These are phyloP conservation scores for Ophiostoma ips DNA, from an alignment of 2,329 filamentous ascomycete species.

Conservation along the genomic window DNA sequence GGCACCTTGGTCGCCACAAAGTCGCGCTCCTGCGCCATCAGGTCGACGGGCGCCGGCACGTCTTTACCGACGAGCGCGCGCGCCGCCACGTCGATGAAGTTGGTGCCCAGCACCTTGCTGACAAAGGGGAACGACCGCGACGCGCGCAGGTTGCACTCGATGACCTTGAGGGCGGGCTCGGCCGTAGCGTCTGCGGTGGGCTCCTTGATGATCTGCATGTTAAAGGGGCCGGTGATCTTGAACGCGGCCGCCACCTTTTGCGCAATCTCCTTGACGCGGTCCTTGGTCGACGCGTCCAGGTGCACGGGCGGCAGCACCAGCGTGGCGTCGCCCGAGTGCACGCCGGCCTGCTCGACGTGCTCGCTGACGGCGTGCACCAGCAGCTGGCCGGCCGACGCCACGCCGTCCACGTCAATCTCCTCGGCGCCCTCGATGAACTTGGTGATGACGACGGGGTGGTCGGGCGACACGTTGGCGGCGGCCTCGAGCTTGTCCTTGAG, in stretches of 20 bases:
- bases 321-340: slow-evolving; percentile 95
- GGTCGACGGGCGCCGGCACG: slow-evolving; percentile 71
- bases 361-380: slow-evolving; percentile 87
- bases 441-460: slow-evolving; percentile 95
- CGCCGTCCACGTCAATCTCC: slow-evolving; percentile 93
- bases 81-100: slow-evolving; percentile 91
- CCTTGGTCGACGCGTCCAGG: slow-evolving; percentile 64
- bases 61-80: slow-evolving; percentile 71
- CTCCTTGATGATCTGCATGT: no score
- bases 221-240: slow-evolving; percentile 69
- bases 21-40: slow-evolving; percentile 79
- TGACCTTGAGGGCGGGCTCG: no score
- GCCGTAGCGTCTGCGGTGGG: no score
- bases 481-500: slow-evolving; percentile 91
- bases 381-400: slow-evolving; percentile 73
- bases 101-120: slow-evolving; percentile 94
- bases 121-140: slow-evolving; percentile 99
- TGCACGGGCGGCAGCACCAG: slow-evolving; percentile 77
- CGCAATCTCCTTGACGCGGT: slow-evolving; percentile 86
- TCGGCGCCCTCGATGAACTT: slow-evolving; percentile 96
- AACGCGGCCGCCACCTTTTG: slow-evolving; percentile 94
- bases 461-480: slow-evolving; percentile 79
- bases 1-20: slow-evolving; percentile 96
- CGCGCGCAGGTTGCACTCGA: slow-evolving; percentile 92
- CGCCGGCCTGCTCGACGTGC: slow-evolving; percentile 93